Conservation (phyloP, 1,284 basidiomycete species). For the Cutaneotrichosporon arboriforme region DNA sequence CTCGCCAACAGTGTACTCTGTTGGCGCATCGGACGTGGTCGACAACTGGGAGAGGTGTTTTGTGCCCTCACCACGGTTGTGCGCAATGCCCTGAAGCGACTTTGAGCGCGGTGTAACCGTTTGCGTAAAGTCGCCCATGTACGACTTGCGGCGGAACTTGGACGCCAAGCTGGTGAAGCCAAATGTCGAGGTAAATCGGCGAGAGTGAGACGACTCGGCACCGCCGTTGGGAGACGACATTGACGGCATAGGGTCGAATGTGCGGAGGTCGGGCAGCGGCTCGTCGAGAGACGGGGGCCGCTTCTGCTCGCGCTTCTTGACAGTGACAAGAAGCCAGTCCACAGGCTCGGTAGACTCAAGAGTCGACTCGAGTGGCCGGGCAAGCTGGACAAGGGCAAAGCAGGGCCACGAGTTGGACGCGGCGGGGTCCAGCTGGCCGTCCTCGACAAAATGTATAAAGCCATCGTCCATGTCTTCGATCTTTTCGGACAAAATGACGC, state of each 20-base stretch:
- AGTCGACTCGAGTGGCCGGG: constrained; percentile 4
- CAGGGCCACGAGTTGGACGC: constrained; percentile 27
- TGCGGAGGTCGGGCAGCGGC: constrained; percentile 7
- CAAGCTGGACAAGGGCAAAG: constrained; percentile 33
- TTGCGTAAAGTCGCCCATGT: neutral
- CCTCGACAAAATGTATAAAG: constrained; percentile 37
- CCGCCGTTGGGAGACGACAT: constrained; percentile 17
- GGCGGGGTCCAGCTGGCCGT: constrained; percentile 29
- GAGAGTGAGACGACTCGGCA: constrained; percentile 16
- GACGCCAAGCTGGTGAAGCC: constrained; percentile 24
- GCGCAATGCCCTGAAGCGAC: neutral
- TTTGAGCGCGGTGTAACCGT: neutral
- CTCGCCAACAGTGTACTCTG: constrained; percentile 30
- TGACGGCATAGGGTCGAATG: constrained; percentile 3
- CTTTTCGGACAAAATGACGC: constrained; percentile 18
- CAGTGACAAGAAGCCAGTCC: constrained; percentile 34
- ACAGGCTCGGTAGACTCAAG: constrained; percentile 7
- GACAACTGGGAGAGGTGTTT: constrained; percentile 6
- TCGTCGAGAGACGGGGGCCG: constrained; percentile 4
- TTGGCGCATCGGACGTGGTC: constrained; percentile 22
- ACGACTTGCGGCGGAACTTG: constrained; percentile 26
- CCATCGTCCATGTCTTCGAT: constrained; percentile 34
- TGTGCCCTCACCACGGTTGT: neutral
- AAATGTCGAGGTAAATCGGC: constrained; percentile 15
- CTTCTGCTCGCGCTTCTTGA: constrained; percentile 17